Evolutionary conservation across 352 stramenopile species (phyloP), one percentile per base, ranked within the genome.

Genomic region (Elongisporangium senticosum): DNA sequence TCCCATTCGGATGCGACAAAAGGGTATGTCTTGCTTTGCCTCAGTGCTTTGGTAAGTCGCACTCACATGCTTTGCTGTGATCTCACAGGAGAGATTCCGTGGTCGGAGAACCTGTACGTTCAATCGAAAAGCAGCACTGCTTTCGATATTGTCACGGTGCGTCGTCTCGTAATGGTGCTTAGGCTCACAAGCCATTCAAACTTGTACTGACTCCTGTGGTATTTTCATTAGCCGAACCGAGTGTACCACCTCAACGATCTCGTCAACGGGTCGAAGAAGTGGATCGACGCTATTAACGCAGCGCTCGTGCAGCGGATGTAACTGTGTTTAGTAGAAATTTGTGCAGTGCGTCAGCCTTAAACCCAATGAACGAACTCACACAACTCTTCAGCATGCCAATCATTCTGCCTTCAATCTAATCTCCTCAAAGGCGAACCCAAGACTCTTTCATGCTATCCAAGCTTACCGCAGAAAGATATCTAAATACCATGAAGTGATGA

Each of bases 261-360:
- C 62, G 83, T 93, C 63, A 93, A 95, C 59, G 86, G 86, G 33
- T 93, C 86, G 28, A 93, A 93, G 74, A 95, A 95, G 61, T 95
- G 86, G 86, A 86, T 93, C 23, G 86, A 95, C 53, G 83, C 86
- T 51, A 91, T 95, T 64, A 95, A 95, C 65, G 77, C 82, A 23
- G 81, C 83, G 56, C 73, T 93, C 67, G 80, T 90, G 68, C 72
- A 74, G 79, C 54, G 61, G 37, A 83, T 78, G 68, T 84, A 81
- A 67, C 59, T 63, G 50, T 73, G 62, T 73, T 71, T 59, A 74
- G 69, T 71, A 66, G 63, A 68, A 56, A 47, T 68, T 55, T 60
- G 58, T 65, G 55, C 61, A 68, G 62, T 65, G 51, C 54, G 58
- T 68, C 52, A 17, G 43, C 47, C 17, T 43, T 43, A 43, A 43